A percentile compares a stretch with the other conserved stretches of the same genome.
Conservation (phyloP, 495 filamentous ascomycete genomes). For the Daldinia childiae region DNA sequence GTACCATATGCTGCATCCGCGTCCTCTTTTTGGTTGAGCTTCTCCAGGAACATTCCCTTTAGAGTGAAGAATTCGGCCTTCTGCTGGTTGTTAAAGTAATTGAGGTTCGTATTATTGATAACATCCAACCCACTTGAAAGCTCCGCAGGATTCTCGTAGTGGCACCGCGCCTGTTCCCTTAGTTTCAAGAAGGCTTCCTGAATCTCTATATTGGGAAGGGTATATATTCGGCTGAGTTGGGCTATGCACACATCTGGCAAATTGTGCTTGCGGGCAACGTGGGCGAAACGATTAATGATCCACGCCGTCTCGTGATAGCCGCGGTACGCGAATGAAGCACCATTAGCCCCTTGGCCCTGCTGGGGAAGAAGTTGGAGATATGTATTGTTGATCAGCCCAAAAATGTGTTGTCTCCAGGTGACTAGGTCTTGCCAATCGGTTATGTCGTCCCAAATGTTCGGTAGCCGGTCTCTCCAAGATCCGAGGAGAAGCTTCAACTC, state of each 20-base stretch:
- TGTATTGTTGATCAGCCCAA: slow-evolving; percentile 93
- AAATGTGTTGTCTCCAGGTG: slow-evolving; percentile 99
- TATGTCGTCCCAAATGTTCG: slow-evolving; percentile 99
- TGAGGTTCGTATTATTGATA: slow-evolving; percentile 99
- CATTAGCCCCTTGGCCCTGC: slow-evolving; percentile 81
- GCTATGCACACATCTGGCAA: slow-evolving; percentile 96
- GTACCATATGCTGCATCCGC: slow-evolving; percentile 94
- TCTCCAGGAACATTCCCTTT: slow-evolving; percentile 99
- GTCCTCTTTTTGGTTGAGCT: slow-evolving; percentile 85
- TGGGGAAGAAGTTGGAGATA: slow-evolving; percentile 88
- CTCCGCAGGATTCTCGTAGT: slow-evolving; percentile 94
- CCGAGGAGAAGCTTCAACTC: slow-evolving; percentile 94
- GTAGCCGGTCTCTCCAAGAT: slow-evolving; percentile 94
- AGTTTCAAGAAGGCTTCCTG: slow-evolving; percentile 99
- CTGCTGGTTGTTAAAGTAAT: slow-evolving; percentile 94
- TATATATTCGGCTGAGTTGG: slow-evolving; percentile 97
- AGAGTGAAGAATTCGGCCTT: slow-evolving; percentile 99
- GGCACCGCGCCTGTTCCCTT: slow-evolving; percentile 95
- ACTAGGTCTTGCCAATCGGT: slow-evolving; percentile 99
- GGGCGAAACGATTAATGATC: slow-evolving; percentile 99
- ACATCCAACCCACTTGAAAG: slow-evolving; percentile 93
- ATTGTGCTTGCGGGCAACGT: slow-evolving; percentile 96
- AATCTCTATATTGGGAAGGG: slow-evolving; percentile 98
- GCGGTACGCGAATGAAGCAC: slow-evolving; percentile 88
- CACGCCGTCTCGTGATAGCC: slow-evolving; percentile 99